Base-by-base conservation (phyloP, 164 flowering plant genomes). In the Sextonia rubra region DNA sequence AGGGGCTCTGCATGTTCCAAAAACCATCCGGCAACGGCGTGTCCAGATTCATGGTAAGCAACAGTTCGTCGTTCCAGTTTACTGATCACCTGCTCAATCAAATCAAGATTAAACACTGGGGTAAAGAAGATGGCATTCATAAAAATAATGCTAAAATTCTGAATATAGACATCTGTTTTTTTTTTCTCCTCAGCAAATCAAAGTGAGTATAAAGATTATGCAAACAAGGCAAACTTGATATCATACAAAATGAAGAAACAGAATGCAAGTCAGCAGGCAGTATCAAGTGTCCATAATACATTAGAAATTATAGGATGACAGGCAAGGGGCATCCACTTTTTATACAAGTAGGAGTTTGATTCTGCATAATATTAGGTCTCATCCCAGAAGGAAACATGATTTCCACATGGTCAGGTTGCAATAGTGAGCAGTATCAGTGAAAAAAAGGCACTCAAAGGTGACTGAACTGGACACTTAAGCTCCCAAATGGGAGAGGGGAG, bases 21-120 rank as follows among this genome's bases (percentile, higher is more conserved):
- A 77, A 92, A 90, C 97, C 97, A 92, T 8, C 97, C 98, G 70
- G 88, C 74, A 78, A 94, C 94, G 70, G 98, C 98, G 82, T 94
- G 98, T 24, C 98, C 98, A 22, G 97, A 86, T 81, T 94, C 98
- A 81, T 94, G 97, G 71, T 91, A 94, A 18, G 98, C 98, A 78
- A 94, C 98, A 56, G 97, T 94, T 30, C 87, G 80, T 3, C 97
- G 82, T 73, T 92, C 98, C 69, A 77, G 72, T 82, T 92, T 92
- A 82, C 97, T 94, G 74, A 94, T 92, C 18, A 94, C 98, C 97
- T 94, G 87, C 58, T 17, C n/a, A 14, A 20, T 20, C 58, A 52
- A 52, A 52, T 3, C n/a, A 52, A 52, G n/a, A 17, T 52, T 52
- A 52, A 15, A 4, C 3, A 4, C 58, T 15, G 58, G 58, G 17